These are phyloP conservation scores for Kandelia obovata DNA, from an alignment of 345 rosid genomes.

Conservation along the genomic window DNA sequence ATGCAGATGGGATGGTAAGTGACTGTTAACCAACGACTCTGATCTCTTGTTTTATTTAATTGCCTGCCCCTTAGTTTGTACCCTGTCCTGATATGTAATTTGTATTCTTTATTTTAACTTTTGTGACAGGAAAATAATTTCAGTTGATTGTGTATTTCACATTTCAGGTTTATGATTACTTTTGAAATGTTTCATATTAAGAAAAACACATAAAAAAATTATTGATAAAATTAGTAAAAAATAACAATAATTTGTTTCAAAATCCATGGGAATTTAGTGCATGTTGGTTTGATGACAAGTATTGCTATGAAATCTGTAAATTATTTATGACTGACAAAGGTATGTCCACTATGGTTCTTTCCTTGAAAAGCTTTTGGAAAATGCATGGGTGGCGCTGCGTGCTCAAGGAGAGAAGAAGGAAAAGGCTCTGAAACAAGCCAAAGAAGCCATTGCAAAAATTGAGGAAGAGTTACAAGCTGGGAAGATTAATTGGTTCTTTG, in stretches of 20 bases:
- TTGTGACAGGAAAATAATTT: neutral
- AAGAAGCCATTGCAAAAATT: conserved; percentile 29
- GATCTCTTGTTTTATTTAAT: too few relatives aligned
- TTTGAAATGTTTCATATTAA: conserved; percentile 4
- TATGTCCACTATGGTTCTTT: too few relatives aligned
- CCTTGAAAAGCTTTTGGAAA: neutral
- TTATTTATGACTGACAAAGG: too few relatives aligned
- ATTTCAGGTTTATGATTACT: neutral
- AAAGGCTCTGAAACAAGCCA: neutral
- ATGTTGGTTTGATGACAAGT: too few relatives aligned
- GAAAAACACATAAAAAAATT: too few relatives aligned
- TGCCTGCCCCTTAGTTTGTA: too few relatives aligned
- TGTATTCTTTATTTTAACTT: neutral
- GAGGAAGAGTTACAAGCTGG: conserved; percentile 27
- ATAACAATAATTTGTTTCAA: too few relatives aligned
- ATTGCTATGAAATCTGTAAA: too few relatives aligned
- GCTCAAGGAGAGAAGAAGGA: conserved; percentile 25
- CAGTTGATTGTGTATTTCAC: neutral
- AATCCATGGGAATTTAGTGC: too few relatives aligned
- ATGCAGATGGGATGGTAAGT: conserved; percentile 28
- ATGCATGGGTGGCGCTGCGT: conserved; percentile 13
- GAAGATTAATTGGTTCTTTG: conserved; percentile 20
- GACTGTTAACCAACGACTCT: too few relatives aligned
- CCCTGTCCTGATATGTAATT: too few relatives aligned
- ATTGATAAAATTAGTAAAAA: too few relatives aligned